Conservation (phyloP, 306 rosid genomes). For the Corylus heterophylla region DNA sequence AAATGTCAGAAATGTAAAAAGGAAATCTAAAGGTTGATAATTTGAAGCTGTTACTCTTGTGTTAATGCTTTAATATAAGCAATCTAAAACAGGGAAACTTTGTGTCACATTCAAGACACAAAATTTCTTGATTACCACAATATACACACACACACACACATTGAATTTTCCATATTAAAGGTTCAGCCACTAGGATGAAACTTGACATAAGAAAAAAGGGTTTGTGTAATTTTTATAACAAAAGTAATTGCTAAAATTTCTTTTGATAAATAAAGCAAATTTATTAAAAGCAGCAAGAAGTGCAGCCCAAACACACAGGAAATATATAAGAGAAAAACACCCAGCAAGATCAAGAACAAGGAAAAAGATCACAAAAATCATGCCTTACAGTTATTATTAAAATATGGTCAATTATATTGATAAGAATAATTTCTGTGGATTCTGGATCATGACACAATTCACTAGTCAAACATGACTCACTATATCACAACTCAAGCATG, state of each 20-base stretch:
- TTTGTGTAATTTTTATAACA: not conserved
- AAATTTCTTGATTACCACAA: not conserved
- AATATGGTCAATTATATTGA: not conserved
- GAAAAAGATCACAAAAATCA: not conserved
- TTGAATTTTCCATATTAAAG: not conserved
- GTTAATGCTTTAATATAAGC: not conserved
- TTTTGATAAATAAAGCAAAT: not conserved
- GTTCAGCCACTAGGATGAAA: not conserved
- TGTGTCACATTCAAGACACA: not conserved
- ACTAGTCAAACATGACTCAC: not conserved
- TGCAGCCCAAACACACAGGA: no score
- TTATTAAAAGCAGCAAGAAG: not conserved
- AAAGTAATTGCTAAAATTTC: not conserved
- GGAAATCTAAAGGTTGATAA: not conserved
- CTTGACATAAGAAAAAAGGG: no score
- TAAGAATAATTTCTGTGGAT: not conserved
- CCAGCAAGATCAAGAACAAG: not conserved
- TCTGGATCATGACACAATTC: not conserved
- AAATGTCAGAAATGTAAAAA: not conserved
- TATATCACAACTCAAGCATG: not conserved
- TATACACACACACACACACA: no score
- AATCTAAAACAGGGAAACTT: not conserved
- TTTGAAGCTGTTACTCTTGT: not conserved
- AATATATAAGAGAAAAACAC: not conserved
- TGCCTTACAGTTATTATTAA: not conserved